A percentile compares a stretch with the other conserved stretches of the same genome.
These are phyloP conservation scores for Pichia sp. DNA, from an alignment of 1,139 yeast species.

Conservation along the genomic window DNA sequence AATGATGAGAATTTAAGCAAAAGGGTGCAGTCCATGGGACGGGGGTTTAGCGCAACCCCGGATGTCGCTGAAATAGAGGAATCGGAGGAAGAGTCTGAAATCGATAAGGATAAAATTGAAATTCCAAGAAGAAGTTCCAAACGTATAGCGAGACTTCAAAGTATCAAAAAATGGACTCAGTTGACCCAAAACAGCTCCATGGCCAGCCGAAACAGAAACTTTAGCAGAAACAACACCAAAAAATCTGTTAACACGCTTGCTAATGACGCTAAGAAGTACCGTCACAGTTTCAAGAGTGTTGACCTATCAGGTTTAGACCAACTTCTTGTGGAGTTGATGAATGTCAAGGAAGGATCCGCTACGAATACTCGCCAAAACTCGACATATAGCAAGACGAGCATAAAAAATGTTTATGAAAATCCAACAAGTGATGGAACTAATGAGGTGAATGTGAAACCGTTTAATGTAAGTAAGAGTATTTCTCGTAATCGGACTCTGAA, in stretches of 20 bases:
- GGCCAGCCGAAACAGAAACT: not conserved
- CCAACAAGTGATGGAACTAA: not conserved
- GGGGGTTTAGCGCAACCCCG: not conserved
- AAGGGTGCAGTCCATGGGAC: not conserved
- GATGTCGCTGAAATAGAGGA: not conserved
- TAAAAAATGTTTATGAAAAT: not conserved
- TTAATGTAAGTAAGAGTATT: not conserved
- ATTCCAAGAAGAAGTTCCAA: constrained; percentile 21
- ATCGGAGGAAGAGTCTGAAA: not conserved
- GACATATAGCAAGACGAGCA: not conserved
- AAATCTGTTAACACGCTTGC: constrained; percentile 11
- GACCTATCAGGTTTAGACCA: constrained; percentile 14
- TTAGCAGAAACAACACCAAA: constrained; percentile 1
- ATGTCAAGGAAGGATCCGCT: not conserved
- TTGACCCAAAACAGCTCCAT: not conserved
- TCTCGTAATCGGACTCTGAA: constrained; percentile 2
- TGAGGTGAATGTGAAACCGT: constrained; percentile 5
- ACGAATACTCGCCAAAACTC: not conserved
- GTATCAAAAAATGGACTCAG: not conserved
- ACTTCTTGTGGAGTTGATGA: constrained; percentile 10
- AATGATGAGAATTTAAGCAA: constrained; percentile 3
- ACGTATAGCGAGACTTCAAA: constrained; percentile 6
- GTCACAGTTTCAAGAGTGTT: constrained; percentile 10
- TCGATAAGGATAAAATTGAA: constrained; percentile 3
- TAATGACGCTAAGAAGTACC: constrained; percentile 6